Evolutionary conservation across 2,329 filamentous ascomycete species (phyloP).

Genomic region (Sclerotinia borealis): DNA sequence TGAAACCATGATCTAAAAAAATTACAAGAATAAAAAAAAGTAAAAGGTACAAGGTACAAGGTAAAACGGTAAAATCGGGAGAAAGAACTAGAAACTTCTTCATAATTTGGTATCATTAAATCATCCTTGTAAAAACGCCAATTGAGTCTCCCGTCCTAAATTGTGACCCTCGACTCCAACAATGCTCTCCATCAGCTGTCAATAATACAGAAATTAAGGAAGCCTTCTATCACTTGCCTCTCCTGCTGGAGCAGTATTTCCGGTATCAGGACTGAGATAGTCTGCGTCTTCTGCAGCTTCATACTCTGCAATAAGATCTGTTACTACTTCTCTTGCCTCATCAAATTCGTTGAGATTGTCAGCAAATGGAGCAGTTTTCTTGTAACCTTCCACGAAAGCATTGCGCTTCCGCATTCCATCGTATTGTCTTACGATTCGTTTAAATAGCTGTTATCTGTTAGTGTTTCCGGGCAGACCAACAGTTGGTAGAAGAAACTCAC

Average conservation of each 20-base stretch:
- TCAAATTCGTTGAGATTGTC: slow-evolving; percentile 94
- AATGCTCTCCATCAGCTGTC: background rate
- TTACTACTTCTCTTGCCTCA: slow-evolving; percentile 84
- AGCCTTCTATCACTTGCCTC: slow-evolving; percentile 29
- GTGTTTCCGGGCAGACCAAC: background rate
- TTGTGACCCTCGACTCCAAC: background rate
- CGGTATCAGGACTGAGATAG: slow-evolving; percentile 65
- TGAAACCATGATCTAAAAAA: background rate
- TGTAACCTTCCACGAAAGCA: slow-evolving; percentile 93
- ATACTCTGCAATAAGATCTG: slow-evolving; percentile 88
- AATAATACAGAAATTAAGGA: slow-evolving; percentile 14
- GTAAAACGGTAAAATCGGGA: background rate
- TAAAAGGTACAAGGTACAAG: background rate
- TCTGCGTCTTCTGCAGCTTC: slow-evolving; percentile 88
- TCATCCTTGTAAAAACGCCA: slow-evolving; percentile 24
- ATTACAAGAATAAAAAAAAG: background rate
- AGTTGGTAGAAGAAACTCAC: slow-evolving; percentile 39
- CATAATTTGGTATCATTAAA: slow-evolving; percentile 30
- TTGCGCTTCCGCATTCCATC: slow-evolving; percentile 93
- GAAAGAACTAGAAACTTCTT: slow-evolving; percentile 4
- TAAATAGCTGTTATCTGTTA: slow-evolving; percentile 60
- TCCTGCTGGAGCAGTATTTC: slow-evolving; percentile 22
- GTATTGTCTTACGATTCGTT: slow-evolving; percentile 86
- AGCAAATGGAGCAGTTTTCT: slow-evolving; percentile 87
- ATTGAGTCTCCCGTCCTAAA: slow-evolving; percentile 2